Base-by-base conservation (phyloP, 192 early-diverging fungal genomes). In the Coemansia sp. region DNA sequence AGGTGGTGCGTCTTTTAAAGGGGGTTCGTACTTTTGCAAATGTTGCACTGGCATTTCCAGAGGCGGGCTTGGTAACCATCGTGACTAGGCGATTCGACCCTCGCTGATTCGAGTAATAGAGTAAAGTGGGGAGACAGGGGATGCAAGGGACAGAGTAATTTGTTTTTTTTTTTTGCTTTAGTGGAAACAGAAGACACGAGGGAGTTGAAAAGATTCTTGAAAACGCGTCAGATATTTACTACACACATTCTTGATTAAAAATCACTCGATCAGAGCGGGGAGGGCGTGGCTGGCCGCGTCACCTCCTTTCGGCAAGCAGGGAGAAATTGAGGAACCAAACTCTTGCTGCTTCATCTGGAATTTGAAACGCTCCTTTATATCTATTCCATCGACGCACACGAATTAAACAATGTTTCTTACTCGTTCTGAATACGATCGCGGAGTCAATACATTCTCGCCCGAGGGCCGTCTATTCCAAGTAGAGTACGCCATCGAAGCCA, bases 391-490 rank as follows among this genome's bases (percentile, higher is more conserved):
- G 31, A 39, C 12, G 11, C 8, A 55, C 50, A 56, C 75, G 35
- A 16, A 6, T 8, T 28, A 39, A 45, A 41, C 48, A 61, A 80
- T 80, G 77, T 80, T 80, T 26, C 72, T 80, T 41, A 80, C 77
- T 34, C 91, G 93, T 66, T 92, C 91, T 65, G 95, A 99, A 86
- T 99, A 99, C 84, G 97, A 99, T 84, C 91, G 96, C 62, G 97
- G 97, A 48, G 97, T 99, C 70, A 98, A 98, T 83, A 99, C 97
- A 48, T 99, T 99, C 83, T 95, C 93, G 25, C 97, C 97, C 52
- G 97, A 99, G 83, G 97, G 97, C 61, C 94, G 97, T 74, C 86
- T 98, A 57, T 99, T 98, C 88, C 97, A 99, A 83, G 97, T 99
- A 60, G 97, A 99, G 85, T 99, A 99, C 78, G 97, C 96, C 52